phyloP scores from a whole-genome alignment of 192 early-diverging fungal genomes.

The Pecoramyces ruminantium region DNA sequence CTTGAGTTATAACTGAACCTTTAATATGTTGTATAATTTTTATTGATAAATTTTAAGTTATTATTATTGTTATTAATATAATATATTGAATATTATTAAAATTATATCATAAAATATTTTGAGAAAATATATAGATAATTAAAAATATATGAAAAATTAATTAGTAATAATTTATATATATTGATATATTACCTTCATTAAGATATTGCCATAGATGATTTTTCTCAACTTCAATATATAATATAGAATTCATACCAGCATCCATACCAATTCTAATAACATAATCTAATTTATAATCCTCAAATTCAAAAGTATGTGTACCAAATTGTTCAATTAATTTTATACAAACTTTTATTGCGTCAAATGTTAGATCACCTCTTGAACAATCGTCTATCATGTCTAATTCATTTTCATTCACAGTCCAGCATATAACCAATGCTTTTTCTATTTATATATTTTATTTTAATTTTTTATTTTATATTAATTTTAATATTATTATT shows the following conservation, averaged over 20 bases:
- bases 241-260: background rate
- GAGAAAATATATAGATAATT: too few relatives aligned
- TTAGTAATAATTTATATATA: too few relatives aligned
- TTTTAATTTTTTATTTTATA: too few relatives aligned
- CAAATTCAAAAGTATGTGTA: background rate
- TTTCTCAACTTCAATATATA: background rate
- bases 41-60: too few relatives aligned
- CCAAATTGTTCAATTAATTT: background rate
- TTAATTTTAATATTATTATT: too few relatives aligned
- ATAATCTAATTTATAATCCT: background rate
- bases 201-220: background rate
- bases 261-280: background rate
- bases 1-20: background rate
- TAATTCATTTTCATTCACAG: background rate
- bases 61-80: too few relatives aligned
- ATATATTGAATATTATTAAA: too few relatives aligned
- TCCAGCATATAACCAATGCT: background rate
- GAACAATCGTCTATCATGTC: background rate
- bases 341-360: background rate
- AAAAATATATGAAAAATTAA: too few relatives aligned
- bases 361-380: background rate
- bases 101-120: too few relatives aligned
- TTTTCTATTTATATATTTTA: background rate
- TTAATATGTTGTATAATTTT: too few relatives aligned
- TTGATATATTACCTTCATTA: background rate